phyloP scores from a whole-genome alignment of 768 basidiomycete genomes.

The Hirschioporus abietinus region DNA sequence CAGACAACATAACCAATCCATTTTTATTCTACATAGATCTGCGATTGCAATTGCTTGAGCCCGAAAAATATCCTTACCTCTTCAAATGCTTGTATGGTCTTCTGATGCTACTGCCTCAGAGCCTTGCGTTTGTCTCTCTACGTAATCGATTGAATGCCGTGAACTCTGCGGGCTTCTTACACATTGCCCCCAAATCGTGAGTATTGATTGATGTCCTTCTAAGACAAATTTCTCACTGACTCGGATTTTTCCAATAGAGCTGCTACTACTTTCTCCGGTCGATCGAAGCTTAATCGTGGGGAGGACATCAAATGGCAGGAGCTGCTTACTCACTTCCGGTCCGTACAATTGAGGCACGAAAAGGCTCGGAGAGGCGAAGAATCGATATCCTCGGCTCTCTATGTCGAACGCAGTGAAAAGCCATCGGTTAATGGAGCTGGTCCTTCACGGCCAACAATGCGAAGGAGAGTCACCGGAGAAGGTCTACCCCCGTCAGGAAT shows the following conservation, averaged over 20 bases:
- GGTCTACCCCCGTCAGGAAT: constrained; percentile 21
- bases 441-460: constrained; percentile 39
- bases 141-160: constrained; percentile 93
- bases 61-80: constrained; percentile 91
- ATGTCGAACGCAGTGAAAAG: constrained; percentile 32
- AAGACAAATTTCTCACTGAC: neutral
- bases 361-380: constrained; percentile 77
- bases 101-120: constrained; percentile 95
- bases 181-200: constrained; percentile 84
- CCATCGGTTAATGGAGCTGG: constrained; percentile 5
- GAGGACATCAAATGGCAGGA: constrained; percentile 99
- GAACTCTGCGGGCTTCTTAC: constrained; percentile 89
- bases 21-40: constrained; percentile 48
- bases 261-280: constrained; percentile 37
- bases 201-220: constrained; percentile 20
- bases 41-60: constrained; percentile 92
- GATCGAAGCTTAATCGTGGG: constrained; percentile 69
- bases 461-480: constrained; percentile 62
- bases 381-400: constrained; percentile 43
- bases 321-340: constrained; percentile 85
- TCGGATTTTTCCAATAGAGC: constrained; percentile 6
- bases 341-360: constrained; percentile 86
- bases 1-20: constrained; percentile 6
- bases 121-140: constrained; percentile 91
- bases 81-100: constrained; percentile 98